Conservation (phyloP, 2,329 filamentous ascomycete genomes). For the Aspergillus japonicus region DNA sequence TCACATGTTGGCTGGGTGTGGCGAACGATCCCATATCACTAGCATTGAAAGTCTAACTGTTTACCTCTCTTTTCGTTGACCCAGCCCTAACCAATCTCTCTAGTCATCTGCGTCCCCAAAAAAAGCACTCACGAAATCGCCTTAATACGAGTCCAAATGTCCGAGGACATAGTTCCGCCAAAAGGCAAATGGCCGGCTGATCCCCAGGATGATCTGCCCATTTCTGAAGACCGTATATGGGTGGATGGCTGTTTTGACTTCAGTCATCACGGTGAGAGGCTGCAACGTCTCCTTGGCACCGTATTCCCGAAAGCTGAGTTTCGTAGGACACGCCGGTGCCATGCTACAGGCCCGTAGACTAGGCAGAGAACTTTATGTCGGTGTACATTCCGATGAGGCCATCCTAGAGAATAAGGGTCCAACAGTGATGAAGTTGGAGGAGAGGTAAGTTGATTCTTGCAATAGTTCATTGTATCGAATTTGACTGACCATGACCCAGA, state of each 20-base stretch:
- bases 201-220: conserved; percentile 59
- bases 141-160: conserved; percentile 17
- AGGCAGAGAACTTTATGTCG: conserved; percentile 83
- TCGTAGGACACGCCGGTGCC: conserved; percentile 83
- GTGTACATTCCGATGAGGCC: conserved; percentile 91
- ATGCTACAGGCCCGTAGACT: conserved; percentile 94
- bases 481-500: conserved; percentile 43
- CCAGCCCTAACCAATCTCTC: not conserved
- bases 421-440: conserved; percentile 90
- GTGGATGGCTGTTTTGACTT: conserved; percentile 99
- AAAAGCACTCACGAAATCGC: not conserved
- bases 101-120: not conserved
- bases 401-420: conserved; percentile 97
- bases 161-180: conserved; percentile 47
- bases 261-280: conserved; percentile 78
- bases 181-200: conserved; percentile 63
- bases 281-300: not conserved
- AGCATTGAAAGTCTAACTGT: no score
- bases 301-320: conserved; percentile 6
- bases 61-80: not conserved
- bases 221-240: conserved; percentile 78
- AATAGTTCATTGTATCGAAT: not conserved
- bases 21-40: no score
- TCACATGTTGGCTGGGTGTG: no score
- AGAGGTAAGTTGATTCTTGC: conserved; percentile 58